Evolutionary conservation across 2,329 filamentous ascomycete species (phyloP).

Genomic region (Phialophora verrucosa): DNA sequence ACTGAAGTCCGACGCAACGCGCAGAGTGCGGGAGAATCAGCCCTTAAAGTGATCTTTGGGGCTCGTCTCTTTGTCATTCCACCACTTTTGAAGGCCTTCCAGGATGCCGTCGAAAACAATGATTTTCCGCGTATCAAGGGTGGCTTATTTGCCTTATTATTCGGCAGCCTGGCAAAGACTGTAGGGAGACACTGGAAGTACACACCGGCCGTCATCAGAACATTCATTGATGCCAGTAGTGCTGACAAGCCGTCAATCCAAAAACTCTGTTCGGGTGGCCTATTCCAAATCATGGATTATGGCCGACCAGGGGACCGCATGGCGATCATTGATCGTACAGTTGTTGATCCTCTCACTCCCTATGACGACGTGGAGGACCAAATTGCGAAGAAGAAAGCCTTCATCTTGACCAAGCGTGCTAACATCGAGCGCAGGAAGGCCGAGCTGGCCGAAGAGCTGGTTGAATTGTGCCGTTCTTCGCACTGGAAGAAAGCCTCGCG

Average conservation of each 20-base stretch:
- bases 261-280: slow-evolving; percentile 77
- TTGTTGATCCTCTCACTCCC: slow-evolving; percentile 75
- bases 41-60: slow-evolving; percentile 87
- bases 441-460: slow-evolving; percentile 78
- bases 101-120: slow-evolving; percentile 75
- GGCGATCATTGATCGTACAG: slow-evolving; percentile 75
- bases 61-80: slow-evolving; percentile 88
- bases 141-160: slow-evolving; percentile 86
- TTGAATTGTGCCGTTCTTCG: slow-evolving; percentile 74
- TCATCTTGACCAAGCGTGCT: slow-evolving; percentile 74
- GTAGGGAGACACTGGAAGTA: slow-evolving; percentile 93
- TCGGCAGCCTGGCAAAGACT: slow-evolving; percentile 86
- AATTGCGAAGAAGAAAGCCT: slow-evolving; percentile 71
- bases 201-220: slow-evolving; percentile 83
- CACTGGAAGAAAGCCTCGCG: slow-evolving; percentile 97
- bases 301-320: slow-evolving; percentile 85
- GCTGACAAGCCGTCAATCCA: slow-evolving; percentile 96
- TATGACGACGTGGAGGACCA: slow-evolving; percentile 64
- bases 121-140: slow-evolving; percentile 95
- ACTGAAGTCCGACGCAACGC: slow-evolving; percentile 95
- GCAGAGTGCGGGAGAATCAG: slow-evolving; percentile 89
- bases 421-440: slow-evolving; percentile 85
- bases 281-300: slow-evolving; percentile 89
- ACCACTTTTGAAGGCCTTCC: slow-evolving; percentile 77
- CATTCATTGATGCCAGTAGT: slow-evolving; percentile 86